phyloP scores from a whole-genome alignment of 192 early-diverging fungal genomes.

The Phycomyces blakesleeanus region DNA sequence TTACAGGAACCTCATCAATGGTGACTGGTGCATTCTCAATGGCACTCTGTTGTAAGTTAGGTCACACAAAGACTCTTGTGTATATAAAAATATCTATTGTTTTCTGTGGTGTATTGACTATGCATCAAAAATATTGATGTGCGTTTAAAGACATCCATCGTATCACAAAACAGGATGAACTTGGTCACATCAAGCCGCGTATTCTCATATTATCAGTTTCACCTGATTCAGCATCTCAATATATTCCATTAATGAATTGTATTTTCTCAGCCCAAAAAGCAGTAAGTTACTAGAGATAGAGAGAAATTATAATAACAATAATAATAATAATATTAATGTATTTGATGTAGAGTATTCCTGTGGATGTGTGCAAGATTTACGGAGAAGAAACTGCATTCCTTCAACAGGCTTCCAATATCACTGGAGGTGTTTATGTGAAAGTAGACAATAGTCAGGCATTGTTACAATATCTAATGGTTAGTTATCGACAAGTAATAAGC shows the following conservation, averaged over 20 bases:
- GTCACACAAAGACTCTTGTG: no score
- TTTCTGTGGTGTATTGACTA: no score
- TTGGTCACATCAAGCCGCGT: constrained; percentile 62
- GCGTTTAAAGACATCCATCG: constrained; percentile 69
- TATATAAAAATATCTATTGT: background rate
- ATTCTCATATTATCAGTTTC: constrained; percentile 86
- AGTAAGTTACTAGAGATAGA: constrained; percentile 45
- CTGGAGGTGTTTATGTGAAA: constrained; percentile 79
- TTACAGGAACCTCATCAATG: constrained; percentile 40
- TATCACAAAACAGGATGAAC: constrained; percentile 50
- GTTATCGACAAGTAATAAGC: no score
- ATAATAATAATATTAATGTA: no score
- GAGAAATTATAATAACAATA: no score
- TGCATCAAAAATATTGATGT: no score
- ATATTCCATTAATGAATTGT: constrained; percentile 96
- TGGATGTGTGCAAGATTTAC: constrained; percentile 87
- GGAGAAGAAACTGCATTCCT: constrained; percentile 83
- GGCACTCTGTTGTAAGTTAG: constrained; percentile 55
- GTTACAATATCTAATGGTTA: constrained; percentile 85
- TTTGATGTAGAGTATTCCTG: constrained; percentile 73
- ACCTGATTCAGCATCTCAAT: constrained; percentile 81
- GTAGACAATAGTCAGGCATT: constrained; percentile 67
- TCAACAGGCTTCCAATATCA: constrained; percentile 89
- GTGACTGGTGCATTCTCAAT: constrained; percentile 59
- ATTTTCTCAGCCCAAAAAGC: constrained; percentile 95